Evolutionary conservation across 805 yeast genomes (phyloP).

Genomic region (Pachysolen tannophilus): DNA sequence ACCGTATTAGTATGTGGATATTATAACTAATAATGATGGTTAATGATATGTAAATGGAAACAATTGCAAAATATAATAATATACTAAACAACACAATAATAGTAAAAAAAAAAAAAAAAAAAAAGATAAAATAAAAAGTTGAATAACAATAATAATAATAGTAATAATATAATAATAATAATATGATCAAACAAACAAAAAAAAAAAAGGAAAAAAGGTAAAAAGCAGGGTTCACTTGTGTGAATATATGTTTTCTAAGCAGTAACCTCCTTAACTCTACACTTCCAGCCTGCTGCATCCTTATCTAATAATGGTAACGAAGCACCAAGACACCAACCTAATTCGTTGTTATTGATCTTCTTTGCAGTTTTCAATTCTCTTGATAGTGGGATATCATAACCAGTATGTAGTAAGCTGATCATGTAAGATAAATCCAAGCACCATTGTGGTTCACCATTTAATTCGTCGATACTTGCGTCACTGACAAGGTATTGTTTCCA

Average conservation of each 20-base stretch:
- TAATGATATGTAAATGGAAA: no score
- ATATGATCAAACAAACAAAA: no score
- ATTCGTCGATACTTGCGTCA: slow-evolving; percentile 56
- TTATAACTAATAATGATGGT: no score
- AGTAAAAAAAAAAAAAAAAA: no score
- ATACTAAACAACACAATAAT: no score
- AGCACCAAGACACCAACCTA: slow-evolving; percentile 99
- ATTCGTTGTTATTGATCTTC: slow-evolving; percentile 79
- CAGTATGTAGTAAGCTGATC: slow-evolving; percentile 86
- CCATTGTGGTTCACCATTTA: slow-evolving; percentile 83
- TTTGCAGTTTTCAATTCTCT: slow-evolving; percentile 92
- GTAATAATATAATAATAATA: not conserved
- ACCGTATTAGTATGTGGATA: no score
- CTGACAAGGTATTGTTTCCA: slow-evolving; percentile 67
- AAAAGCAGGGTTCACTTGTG: not conserved
- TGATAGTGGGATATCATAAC: slow-evolving; percentile 86
- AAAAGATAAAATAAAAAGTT: no score
- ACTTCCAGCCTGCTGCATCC: slow-evolving; percentile 57
- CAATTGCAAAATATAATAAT: no score
- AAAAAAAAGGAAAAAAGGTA: not conserved
- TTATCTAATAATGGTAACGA: slow-evolving; percentile 81
- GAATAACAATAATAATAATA: no score
- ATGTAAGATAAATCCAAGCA: slow-evolving; percentile 89
- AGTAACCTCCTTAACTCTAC: slow-evolving; percentile 34
- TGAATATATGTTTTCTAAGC: not conserved